Base-by-base conservation (phyloP, 495 filamentous ascomycete species). In the Trichoderma erinaceum region DNA sequence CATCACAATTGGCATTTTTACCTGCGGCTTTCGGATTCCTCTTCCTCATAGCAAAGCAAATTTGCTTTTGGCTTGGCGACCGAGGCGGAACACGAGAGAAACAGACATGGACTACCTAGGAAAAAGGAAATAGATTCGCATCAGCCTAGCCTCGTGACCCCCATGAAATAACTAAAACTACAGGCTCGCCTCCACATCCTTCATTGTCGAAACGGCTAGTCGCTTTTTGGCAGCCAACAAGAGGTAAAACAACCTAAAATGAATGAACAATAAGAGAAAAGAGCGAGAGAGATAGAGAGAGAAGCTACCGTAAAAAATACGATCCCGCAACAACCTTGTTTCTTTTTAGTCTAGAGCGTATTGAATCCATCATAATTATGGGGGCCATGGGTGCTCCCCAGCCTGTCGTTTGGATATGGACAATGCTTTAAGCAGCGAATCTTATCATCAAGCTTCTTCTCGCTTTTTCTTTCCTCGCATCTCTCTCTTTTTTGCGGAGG, bases 171-270 rank as follows among this genome's bases (percentile, higher is more conserved):
- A 38, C 35, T 10, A 38, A 38, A 38, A 38, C 35, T 0, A 38
- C 4, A 38, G 50, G 50, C 50, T 21, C n/a, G 16, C 21, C 50
- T 56, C 50, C 50, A 56, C 50, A 56, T 23, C n/a, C 50, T 56
- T n/a, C 6, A 16, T 5, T 52, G 50, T 48, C 44, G n/a, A n/a
- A n/a, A 15, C 44, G 50, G 50, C 56, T 61, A 61, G 56, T 16
- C 56, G 56, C 56, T 1, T 61, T 61, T 32, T 61, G 56, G 56
- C 56, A 61, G 56, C 23, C 27, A 61, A 21, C 48, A 38, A 48
- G 44, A 48, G 44, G 29, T 29, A 29, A 48, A 11, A 4, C 44
- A 48, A 38, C 35, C 29, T 29, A 29, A 4, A 4, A 1, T 1
- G 4, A 48, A 48, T 16, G 44, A 11, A 6, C 44, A 38, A 38